Base-by-base conservation (phyloP, 2,329 filamentous ascomycete species). In the Fusarium sulawesiense region DNA sequence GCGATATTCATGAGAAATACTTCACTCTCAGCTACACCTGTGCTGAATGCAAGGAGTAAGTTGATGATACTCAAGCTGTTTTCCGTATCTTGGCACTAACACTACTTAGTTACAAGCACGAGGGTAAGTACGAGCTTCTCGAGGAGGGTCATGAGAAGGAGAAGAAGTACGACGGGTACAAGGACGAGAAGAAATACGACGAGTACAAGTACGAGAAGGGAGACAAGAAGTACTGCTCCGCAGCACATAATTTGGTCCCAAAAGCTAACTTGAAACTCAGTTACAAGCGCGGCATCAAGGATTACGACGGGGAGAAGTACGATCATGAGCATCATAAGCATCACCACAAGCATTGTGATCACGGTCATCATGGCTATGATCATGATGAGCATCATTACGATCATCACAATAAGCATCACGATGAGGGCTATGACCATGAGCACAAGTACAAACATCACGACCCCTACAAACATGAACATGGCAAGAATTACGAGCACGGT, bases 21-120 rank as follows among this genome's bases (percentile, higher is more conserved):
- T 76, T 76, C 45, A 64, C 72, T 37, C 46, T 76, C 13, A 73
- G 71, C 63, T 76, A 76, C 49, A 71, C 66, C 60, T 76, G 75
- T 48, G 56, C 73, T 32, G 66, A 76, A 61, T 76, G 75, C 67
- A 66, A 74, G 48, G 62, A 65, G 73, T 72, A 56, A 25, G 64
- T 63, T 7, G 7, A 16, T 9, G 32, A 6, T 7, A 37, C 4
- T 4, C 1, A 23, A 2, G 11, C 6, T 4, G 13, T 11, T 29
- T 9, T 16, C 6, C 12, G 8, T 13, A 47, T 20, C 20, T 10
- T 13, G 23, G 1, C 21, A 3, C 48, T 71, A 46, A 71, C 41
- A n/a, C 11, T 25, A 11, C 18, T 27, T 20, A 68, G 54, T 8
- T 61, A 64, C 40, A 56, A 62, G 25, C 25, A 71, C 23, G 40